These are phyloP conservation scores for Trypanosoma rangeli DNA, from an alignment of 208 protist genomes.

Conservation along the genomic window DNA sequence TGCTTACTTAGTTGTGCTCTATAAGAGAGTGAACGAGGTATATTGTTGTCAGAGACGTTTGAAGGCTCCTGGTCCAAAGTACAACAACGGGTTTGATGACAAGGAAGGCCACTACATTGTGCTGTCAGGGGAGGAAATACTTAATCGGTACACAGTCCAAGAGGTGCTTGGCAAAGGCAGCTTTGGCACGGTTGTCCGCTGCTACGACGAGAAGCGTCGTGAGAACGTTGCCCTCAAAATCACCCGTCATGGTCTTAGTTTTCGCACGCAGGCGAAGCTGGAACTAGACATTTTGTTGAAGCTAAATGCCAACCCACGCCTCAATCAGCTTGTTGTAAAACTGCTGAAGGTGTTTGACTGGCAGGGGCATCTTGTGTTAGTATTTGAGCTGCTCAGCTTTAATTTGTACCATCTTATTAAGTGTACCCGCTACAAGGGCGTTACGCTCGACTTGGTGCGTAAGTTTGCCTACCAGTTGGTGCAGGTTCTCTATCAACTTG, in stretches of 20 bases:
- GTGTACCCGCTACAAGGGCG: conserved; percentile 85
- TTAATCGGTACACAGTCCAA: conserved; percentile 82
- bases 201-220: conserved; percentile 80
- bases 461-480: conserved; percentile 96
- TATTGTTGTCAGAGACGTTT: conserved; percentile 68
- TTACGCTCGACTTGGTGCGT: conserved; percentile 79
- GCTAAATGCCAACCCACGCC: conserved; percentile 57
- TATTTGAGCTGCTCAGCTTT: conserved; percentile 97
- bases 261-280: conserved; percentile 80
- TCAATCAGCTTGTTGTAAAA: conserved; percentile 81
- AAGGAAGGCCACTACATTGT: conserved; percentile 90
- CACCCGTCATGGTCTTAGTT: conserved; percentile 79
- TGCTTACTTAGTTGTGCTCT: conserved; percentile 52
- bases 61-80: conserved; percentile 63
- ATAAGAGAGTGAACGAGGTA: conserved; percentile 74
- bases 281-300: conserved; percentile 84
- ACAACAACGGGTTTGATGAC: conserved; percentile 90
- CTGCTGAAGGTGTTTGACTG: conserved; percentile 89
- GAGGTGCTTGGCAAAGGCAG: conserved; percentile 89
- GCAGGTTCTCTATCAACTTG: conserved; percentile 86
- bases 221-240: conserved; percentile 91
- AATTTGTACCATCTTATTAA: conserved; percentile 97
- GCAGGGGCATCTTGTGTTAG: conserved; percentile 96
- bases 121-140: conserved; percentile 78
- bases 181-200: conserved; percentile 90